Conservation (phyloP, 2,329 filamentous ascomycete species). For the Alternaria sp. region DNA sequence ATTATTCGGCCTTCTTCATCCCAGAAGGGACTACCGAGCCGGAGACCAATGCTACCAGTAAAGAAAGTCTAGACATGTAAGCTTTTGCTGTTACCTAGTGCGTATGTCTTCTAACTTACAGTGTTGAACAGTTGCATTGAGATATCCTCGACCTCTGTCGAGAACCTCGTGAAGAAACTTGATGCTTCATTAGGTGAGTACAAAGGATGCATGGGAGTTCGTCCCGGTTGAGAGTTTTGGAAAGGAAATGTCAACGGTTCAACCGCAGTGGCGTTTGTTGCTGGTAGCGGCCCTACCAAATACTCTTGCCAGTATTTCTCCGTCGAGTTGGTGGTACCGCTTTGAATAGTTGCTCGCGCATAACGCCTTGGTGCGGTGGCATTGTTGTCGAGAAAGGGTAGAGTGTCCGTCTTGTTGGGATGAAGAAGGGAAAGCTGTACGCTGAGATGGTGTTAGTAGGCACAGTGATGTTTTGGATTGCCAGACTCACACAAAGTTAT, state of each 20-base stretch:
- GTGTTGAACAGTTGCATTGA: slow-evolving; percentile 33
- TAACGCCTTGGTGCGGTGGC: slow-evolving; percentile 24
- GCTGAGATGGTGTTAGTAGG: slow-evolving; percentile 10
- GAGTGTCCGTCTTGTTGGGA: slow-evolving; percentile 34
- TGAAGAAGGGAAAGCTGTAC: slow-evolving; percentile 19
- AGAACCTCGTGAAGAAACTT: slow-evolving; percentile 17
- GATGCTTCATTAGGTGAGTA: slow-evolving; percentile 16
- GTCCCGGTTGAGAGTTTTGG: slow-evolving; percentile 27
- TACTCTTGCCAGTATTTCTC: slow-evolving; percentile 55
- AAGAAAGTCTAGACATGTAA: slow-evolving; percentile 20
- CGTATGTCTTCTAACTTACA: slow-evolving; percentile 15
- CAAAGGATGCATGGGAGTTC: slow-evolving; percentile 18
- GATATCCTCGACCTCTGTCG: slow-evolving; percentile 29
- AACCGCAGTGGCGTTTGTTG: slow-evolving; percentile 50
- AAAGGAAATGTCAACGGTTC: slow-evolving; percentile 32
- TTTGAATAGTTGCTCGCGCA: slow-evolving; percentile 31
- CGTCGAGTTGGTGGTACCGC: slow-evolving; percentile 15
- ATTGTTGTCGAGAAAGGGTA: slow-evolving; percentile 23
- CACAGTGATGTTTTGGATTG: neutral
- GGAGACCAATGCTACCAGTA: slow-evolving; percentile 23
- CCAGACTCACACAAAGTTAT: slow-evolving; percentile 24
- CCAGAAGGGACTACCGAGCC: slow-evolving; percentile 40
- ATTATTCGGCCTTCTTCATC: slow-evolving; percentile 52
- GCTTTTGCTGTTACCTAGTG: neutral
- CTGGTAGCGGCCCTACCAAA: slow-evolving; percentile 60